These are phyloP conservation scores for Pythium dissotocum DNA, from an alignment of 352 stramenopile genomes.

Conservation along the genomic window DNA sequence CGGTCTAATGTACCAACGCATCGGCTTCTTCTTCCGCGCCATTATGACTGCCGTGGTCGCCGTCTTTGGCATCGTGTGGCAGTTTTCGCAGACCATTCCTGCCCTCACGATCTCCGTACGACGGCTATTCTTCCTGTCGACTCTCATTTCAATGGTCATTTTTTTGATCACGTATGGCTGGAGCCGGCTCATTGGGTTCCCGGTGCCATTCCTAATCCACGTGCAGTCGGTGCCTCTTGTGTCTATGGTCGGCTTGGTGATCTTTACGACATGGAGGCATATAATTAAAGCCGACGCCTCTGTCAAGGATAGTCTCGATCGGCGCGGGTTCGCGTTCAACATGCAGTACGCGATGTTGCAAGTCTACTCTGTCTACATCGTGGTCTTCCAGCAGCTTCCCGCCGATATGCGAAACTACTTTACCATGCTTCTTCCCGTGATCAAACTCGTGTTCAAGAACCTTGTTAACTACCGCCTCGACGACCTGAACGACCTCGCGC, in stretches of 20 bases:
- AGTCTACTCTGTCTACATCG: not conserved
- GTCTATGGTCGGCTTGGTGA: not conserved
- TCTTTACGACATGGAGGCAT: not conserved
- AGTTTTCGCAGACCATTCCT: not conserved
- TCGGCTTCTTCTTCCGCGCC: not conserved
- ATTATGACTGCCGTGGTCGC: not conserved
- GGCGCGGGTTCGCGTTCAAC: not conserved
- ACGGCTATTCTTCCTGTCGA: not conserved
- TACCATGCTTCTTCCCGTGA: not conserved
- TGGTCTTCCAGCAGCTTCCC: not conserved
- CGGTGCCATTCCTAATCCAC: not conserved
- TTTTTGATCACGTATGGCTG: not conserved
- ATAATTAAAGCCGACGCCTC: not conserved
- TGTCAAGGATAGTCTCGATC: not conserved
- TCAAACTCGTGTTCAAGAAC: conserved; percentile 23
- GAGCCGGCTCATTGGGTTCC: too few relatives aligned
- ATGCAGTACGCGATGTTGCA: not conserved
- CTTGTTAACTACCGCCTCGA: not conserved
- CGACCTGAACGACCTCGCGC: conserved; percentile 12
- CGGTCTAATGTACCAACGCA: not conserved
- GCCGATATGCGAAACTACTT: not conserved
- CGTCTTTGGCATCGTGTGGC: not conserved
- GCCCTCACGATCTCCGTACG: not conserved
- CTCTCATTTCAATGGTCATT: not conserved
- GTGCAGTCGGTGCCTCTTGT: not conserved